phyloP scores from a whole-genome alignment of 78 protist genomes.

The Protostelium mycophagum region DNA sequence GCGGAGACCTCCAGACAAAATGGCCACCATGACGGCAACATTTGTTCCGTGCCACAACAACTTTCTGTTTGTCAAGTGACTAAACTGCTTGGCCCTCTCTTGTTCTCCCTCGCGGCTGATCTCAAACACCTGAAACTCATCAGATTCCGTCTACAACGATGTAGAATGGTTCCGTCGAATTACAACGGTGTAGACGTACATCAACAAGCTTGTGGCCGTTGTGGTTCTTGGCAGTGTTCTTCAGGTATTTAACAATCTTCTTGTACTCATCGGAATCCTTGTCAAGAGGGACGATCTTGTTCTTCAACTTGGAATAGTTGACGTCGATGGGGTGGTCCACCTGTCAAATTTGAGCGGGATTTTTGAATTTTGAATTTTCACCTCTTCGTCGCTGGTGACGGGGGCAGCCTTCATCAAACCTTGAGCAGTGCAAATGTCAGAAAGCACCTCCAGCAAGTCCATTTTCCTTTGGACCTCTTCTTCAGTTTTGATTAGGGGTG shows the following conservation, averaged over 20 bases:
- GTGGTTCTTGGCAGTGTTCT: slow-evolving; percentile 26
- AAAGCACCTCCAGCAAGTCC: slow-evolving; percentile 15
- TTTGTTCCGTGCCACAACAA: slow-evolving; percentile 57
- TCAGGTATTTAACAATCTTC: slow-evolving; percentile 12
- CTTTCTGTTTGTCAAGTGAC: background rate
- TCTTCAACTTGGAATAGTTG: slow-evolving; percentile 56
- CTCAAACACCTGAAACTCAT: slow-evolving; percentile 30
- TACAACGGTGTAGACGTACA: too few species aligned
- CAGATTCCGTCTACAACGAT: too few species aligned
- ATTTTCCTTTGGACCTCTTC: slow-evolving; percentile 37
- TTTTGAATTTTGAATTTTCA: too few species aligned
- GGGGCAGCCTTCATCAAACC: background rate
- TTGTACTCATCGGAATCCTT: slow-evolving; percentile 22
- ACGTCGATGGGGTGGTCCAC: slow-evolving; percentile 38
- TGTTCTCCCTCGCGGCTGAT: slow-evolving; percentile 53
- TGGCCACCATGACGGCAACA: slow-evolving; percentile 59
- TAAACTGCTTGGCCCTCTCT: slow-evolving; percentile 14
- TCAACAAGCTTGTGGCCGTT: background rate
- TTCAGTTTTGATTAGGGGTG: slow-evolving; percentile 9
- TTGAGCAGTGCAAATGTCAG: slow-evolving; percentile 7
- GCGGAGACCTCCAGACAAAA: slow-evolving; percentile 30
- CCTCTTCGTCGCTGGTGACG: background rate
- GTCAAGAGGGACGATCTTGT: slow-evolving; percentile 41
- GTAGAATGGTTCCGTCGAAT: too few species aligned
- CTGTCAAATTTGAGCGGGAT: too few species aligned